phyloP scores from a whole-genome alignment of 106 monocot species.

The Apostasia ramifera region DNA sequence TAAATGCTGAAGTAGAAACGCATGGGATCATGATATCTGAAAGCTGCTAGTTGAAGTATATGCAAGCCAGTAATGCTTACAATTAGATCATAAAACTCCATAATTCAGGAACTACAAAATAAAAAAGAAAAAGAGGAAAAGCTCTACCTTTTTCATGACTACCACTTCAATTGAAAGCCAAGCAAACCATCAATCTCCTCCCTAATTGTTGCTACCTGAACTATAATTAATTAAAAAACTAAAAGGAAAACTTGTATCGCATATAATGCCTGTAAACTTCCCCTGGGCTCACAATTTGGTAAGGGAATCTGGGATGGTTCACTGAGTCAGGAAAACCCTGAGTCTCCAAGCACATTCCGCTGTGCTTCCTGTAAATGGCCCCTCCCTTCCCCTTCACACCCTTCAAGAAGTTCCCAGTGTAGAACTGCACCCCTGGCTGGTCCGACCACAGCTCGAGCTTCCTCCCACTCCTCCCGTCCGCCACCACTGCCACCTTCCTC shows the following conservation, averaged over 20 bases:
- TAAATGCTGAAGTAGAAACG: too few relatives aligned
- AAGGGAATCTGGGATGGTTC: conserved; percentile 34
- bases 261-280: conserved; percentile 28
- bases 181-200: too few relatives aligned
- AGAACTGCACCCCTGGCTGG: conserved; percentile 17
- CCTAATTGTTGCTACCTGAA: too few relatives aligned
- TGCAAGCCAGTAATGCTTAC: too few relatives aligned
- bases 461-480: background rate
- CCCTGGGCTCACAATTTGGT: conserved; percentile 24
- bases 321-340: conserved; percentile 41
- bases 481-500: conserved; percentile 19
- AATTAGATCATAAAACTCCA: too few relatives aligned
- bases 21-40: too few relatives aligned
- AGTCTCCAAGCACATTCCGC: conserved; percentile 32
- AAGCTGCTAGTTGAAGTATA: too few relatives aligned
- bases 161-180: too few relatives aligned
- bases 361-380: conserved; percentile 10
- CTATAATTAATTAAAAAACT: background rate
- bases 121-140: too few relatives aligned
- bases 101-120: too few relatives aligned
- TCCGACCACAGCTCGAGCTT: conserved; percentile 7
- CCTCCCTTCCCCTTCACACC: conserved; percentile 21
- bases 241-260: conserved; percentile 35
- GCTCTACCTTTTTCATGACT: too few relatives aligned
- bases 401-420: conserved; percentile 19